These are phyloP conservation scores for Populus nigra DNA, from an alignment of 345 rosid genomes.

Conservation along the genomic window DNA sequence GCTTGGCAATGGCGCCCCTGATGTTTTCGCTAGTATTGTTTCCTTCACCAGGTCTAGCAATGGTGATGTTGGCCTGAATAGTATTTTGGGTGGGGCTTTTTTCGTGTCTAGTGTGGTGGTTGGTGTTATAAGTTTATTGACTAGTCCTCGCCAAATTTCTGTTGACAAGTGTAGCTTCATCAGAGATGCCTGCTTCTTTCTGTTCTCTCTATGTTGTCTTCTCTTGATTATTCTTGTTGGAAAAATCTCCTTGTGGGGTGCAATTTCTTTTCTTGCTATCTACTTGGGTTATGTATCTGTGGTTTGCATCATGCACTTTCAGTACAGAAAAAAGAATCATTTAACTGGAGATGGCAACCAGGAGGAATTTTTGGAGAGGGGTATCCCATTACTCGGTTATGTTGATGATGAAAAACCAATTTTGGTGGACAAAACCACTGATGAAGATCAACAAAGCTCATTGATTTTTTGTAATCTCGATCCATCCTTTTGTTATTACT, in stretches of 20 bases:
- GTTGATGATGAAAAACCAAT: slow-evolving; percentile 43
- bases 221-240: slow-evolving; percentile 53
- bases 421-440: slow-evolving; percentile 11
- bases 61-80: slow-evolving; percentile 77
- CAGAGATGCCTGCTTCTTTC: slow-evolving; percentile 72
- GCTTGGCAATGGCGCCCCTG: slow-evolving; percentile 89
- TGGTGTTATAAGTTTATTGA: slow-evolving; percentile 57
- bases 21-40: slow-evolving; percentile 76
- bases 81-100: slow-evolving; percentile 77
- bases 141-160: slow-evolving; percentile 34
- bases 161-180: slow-evolving; percentile 64
- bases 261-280: slow-evolving; percentile 56
- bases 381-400: slow-evolving; percentile 52
- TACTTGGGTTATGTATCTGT: slow-evolving; percentile 58
- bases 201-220: slow-evolving; percentile 57
- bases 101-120: slow-evolving; percentile 76
- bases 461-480: slow-evolving; percentile 19
- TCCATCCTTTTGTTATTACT: slow-evolving; percentile 24
- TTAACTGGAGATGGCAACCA: not conserved
- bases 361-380: slow-evolving; percentile 30
- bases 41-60: slow-evolving; percentile 64
- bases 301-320: slow-evolving; percentile 53
- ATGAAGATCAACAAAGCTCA: slow-evolving; percentile 12
- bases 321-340: slow-evolving; percentile 10
- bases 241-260: slow-evolving; percentile 54